A percentile compares a stretch with the other conserved stretches of the same genome.
Evolutionary conservation across 2,329 filamentous ascomycete genomes (phyloP).

Genomic region (Fusarium nurragi): DNA sequence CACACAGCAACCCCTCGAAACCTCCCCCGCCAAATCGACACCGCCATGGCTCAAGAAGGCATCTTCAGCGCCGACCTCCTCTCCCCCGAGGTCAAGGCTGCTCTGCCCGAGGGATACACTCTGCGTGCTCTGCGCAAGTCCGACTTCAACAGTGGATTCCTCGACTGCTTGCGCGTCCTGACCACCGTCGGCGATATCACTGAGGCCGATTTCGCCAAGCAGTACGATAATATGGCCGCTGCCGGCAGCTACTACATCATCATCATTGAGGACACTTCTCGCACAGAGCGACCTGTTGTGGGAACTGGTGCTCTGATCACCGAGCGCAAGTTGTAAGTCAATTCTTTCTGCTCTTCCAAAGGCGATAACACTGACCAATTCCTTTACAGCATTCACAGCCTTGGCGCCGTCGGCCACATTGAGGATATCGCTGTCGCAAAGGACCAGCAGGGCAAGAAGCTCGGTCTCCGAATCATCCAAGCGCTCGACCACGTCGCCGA

Average conservation of each 20-base stretch:
- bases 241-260: constrained; percentile 86
- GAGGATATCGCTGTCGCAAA: constrained; percentile 96
- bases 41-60: constrained; percentile 55
- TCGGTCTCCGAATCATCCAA: constrained; percentile 92
- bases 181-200: constrained; percentile 91
- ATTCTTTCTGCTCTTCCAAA: neutral
- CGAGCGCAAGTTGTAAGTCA: constrained; percentile 87
- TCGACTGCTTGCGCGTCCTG: constrained; percentile 89
- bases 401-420: constrained; percentile 90
- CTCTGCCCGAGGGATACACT: constrained; percentile 82
- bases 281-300: constrained; percentile 72
- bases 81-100: constrained; percentile 75
- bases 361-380: constrained; percentile 28
- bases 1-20: constrained; percentile 24
- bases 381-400: constrained; percentile 73
- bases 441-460: constrained; percentile 96
- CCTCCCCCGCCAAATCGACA: constrained; percentile 34
- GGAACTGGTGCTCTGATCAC: constrained; percentile 90
- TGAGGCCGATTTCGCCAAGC: constrained; percentile 76
- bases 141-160: constrained; percentile 84
- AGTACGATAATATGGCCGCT: constrained; percentile 82
- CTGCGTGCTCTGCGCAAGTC: constrained; percentile 80
- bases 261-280: constrained; percentile 78
- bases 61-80: constrained; percentile 84
- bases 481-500: constrained; percentile 89